Evolutionary conservation across 2,329 filamentous ascomycete species (phyloP).

Genomic region (Bertia moriformis): DNA sequence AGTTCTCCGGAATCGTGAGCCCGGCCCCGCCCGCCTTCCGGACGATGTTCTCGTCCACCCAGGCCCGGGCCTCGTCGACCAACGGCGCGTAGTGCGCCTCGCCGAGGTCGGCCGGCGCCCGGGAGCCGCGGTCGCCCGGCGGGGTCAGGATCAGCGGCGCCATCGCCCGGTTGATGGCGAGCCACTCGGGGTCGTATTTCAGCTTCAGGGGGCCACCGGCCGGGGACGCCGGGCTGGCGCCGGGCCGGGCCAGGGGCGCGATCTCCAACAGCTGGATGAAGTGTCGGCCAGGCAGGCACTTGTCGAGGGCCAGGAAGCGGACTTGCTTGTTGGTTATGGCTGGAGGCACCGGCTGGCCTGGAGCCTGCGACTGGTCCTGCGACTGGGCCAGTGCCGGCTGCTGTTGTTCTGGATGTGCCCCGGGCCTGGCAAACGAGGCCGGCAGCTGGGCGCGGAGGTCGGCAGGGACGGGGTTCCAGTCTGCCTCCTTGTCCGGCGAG

Average conservation of each 20-base stretch:
- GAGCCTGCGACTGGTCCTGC: slow-evolving; percentile 19
- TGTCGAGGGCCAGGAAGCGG: slow-evolving; percentile 79
- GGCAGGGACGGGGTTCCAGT: slow-evolving; percentile 31
- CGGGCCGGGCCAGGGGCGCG: slow-evolving; percentile 19
- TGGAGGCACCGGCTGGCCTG: slow-evolving; percentile 52
- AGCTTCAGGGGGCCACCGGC: slow-evolving; percentile 36
- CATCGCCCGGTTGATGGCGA: slow-evolving; percentile 67
- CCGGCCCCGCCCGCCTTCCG: slow-evolving; percentile 34
- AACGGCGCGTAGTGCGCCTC: slow-evolving; percentile 52
- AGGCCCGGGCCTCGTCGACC: slow-evolving; percentile 58
- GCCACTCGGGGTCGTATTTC: slow-evolving; percentile 85
- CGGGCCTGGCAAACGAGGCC: slow-evolving; percentile 47
- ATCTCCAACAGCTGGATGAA: slow-evolving; percentile 71
- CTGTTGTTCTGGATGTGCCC: too few species aligned
- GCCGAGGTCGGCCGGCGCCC: slow-evolving; percentile 44
- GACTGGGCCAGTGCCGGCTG: too few species aligned
- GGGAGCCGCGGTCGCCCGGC: slow-evolving; percentile 42
- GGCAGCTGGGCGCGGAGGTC: slow-evolving; percentile 62
- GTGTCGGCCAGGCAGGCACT: slow-evolving; percentile 66
- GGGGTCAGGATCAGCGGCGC: slow-evolving; percentile 49
- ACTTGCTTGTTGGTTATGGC: slow-evolving; percentile 68
- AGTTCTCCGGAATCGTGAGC: slow-evolving; percentile 66
- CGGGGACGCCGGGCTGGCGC: slow-evolving; percentile 21
- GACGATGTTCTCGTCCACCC: slow-evolving; percentile 69
- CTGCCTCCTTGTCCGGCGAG: slow-evolving; percentile 1